Evolutionary conservation across 2,329 filamentous ascomycete genomes (phyloP).

Genomic region (Colletotrichum tropicicola): DNA sequence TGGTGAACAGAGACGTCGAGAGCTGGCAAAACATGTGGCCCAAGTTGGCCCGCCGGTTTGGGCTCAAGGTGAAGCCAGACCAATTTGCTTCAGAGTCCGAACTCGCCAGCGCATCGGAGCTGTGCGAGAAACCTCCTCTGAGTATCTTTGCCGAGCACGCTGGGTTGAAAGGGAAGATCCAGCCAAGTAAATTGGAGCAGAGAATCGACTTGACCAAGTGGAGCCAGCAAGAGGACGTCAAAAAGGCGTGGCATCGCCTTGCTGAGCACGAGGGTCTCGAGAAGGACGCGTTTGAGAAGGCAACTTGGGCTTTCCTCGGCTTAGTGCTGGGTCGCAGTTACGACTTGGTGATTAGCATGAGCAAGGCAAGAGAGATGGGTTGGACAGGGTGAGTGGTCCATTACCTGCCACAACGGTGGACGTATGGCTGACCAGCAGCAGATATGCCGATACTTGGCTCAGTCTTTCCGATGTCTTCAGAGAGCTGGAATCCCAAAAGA

Average conservation of each 20-base stretch:
- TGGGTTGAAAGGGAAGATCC: conserved; percentile 37
- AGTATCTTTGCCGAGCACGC: conserved; percentile 38
- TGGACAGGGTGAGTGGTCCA: conserved; percentile 46
- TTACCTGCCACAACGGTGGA: neutral
- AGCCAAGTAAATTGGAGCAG: conserved; percentile 43
- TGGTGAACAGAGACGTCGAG: conserved; percentile 49
- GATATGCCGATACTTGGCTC: conserved; percentile 42
- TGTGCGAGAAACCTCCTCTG: conserved; percentile 40
- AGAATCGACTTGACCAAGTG: conserved; percentile 51
- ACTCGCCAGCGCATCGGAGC: conserved; percentile 28
- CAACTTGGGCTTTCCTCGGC: conserved; percentile 51
- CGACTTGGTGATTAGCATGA: conserved; percentile 50
- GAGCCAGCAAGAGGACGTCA: conserved; percentile 47
- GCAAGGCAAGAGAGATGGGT: conserved; percentile 52
- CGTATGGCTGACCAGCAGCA: neutral
- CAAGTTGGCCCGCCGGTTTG: conserved; percentile 45
- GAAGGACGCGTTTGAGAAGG: conserved; percentile 47
- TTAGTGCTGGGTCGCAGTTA: conserved; percentile 52
- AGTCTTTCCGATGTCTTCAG: conserved; percentile 36
- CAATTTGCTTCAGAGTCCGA: conserved; percentile 36
- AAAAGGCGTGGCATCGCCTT: conserved; percentile 47
- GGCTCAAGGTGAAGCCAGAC: conserved; percentile 40
- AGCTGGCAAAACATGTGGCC: conserved; percentile 54
- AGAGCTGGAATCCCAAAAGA: conserved; percentile 36
- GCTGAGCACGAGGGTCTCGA: conserved; percentile 47